Evolutionary conservation across 352 stramenopile genomes (phyloP).

Genomic region (Thraustotheca clavata): DNA sequence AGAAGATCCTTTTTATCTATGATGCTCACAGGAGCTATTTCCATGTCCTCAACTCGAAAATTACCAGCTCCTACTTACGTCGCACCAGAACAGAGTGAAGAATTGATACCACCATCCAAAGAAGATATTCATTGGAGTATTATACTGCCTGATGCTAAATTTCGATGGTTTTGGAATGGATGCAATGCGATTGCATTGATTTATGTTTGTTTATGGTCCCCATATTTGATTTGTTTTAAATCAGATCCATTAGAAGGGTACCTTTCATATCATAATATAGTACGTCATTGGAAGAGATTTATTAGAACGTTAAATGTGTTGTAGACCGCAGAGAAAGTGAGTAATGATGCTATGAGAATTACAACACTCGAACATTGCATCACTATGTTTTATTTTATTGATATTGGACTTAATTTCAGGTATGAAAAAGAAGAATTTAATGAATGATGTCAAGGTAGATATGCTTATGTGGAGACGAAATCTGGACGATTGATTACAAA

Average conservation of each 20-base stretch:
- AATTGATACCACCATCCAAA: no score
- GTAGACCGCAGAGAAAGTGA: neutral
- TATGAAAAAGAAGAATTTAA: neutral
- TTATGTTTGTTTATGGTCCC: conserved; percentile 25
- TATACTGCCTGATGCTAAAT: conserved; percentile 14
- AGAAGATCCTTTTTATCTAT: no score
- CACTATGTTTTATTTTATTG: conserved; percentile 23
- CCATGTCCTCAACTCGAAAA: no score
- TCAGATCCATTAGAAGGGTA: neutral
- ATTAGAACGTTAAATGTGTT: no score
- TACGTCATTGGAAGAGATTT: neutral
- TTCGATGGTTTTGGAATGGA: conserved; percentile 23
- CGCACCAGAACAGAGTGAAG: no score
- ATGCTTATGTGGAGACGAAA: conserved; percentile 21
- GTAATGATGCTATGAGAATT: neutral
- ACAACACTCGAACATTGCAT: conserved; percentile 20
- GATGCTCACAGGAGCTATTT: no score
- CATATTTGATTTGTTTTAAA: conserved; percentile 21
- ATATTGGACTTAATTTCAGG: conserved; percentile 23
- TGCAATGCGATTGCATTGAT: conserved; percentile 19
- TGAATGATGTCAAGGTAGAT: neutral
- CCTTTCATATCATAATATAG: neutral
- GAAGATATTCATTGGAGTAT: conserved; percentile 13
- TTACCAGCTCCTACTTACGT: no score
- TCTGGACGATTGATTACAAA: conserved; percentile 16